Base-by-base conservation (phyloP, 805 yeast genomes). In the Lachancea fermentati region DNA sequence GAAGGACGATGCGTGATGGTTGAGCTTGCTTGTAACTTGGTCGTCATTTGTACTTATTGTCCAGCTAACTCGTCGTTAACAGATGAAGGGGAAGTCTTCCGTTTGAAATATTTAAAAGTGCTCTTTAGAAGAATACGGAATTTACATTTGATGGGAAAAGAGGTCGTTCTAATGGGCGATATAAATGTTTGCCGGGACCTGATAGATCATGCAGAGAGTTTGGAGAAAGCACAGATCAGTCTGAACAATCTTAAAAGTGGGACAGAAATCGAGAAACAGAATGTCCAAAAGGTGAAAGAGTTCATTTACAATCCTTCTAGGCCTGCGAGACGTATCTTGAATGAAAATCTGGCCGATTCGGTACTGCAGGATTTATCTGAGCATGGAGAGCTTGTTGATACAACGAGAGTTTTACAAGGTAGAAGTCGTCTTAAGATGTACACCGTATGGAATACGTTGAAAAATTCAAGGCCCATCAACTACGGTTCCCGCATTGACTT, bases 381-480 rank as follows among this genome's bases (percentile, higher is more conserved):
- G 14, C 58, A 62, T 3, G 75, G 75, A 31, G 62, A 75, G 7
- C 54, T 84, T 24, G 57, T 71, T 41, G 94, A 85, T 55, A 66
- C 81, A 0, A 73, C 80, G 0, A 67, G 97, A 32, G 55, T 60
- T 19, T 41, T 57, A 2, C 81, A 80, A 45, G 79, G 82, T 1
- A 62, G 81, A 15, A 47, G 52, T 12, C 66, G 78, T 35, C 56
- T 73, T 52, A 78, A 75, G 16, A 69, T 88, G 75, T 93, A 83
- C 56, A 88, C 97, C 0, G 93, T 89, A 34, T 91, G 98, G 98
- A 89, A 88, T 60, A 83, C 88, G 2, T 62, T 79, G 49, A 74
- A 76, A 37, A 83, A 83, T 50, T 73, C 84, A 15, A 65, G 98
- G 22, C 88, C 93, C 1, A 68, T 81, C 1, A 91, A 91, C 55